Evolutionary conservation across 768 basidiomycete species (phyloP).

Genomic region (Leucocoprinus leucothites): DNA sequence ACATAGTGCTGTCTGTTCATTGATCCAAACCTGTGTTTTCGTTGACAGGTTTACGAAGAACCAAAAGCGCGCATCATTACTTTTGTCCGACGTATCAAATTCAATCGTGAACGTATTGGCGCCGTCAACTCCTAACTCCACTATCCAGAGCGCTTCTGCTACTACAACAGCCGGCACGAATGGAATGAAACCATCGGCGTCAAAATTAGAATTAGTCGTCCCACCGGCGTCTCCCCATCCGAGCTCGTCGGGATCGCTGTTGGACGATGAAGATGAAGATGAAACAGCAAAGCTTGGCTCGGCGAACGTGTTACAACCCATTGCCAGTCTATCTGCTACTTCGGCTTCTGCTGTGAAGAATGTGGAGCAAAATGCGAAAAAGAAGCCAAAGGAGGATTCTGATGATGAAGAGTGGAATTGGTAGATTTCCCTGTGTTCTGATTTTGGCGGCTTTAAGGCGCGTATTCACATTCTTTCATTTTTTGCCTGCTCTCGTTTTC

Average conservation of each 20-base stretch:
- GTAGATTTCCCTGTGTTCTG: conserved; percentile 17
- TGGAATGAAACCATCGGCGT: background rate
- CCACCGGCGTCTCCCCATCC: conserved; percentile 13
- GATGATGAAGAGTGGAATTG: conserved; percentile 65
- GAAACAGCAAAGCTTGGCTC: conserved; percentile 20
- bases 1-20: background rate
- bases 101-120: conserved; percentile 47
- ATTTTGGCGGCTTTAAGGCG: background rate
- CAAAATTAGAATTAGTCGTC: conserved; percentile 2
- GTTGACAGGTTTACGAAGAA: conserved; percentile 55
- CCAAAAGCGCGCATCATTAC: conserved; percentile 65
- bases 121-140: conserved; percentile 13
- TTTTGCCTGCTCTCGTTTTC: no score
- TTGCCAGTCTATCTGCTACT: conserved; percentile 8
- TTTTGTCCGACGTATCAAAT: conserved; percentile 64
- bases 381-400: conserved; percentile 20
- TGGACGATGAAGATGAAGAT: conserved; percentile 21
- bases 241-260: conserved; percentile 19
- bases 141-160: background rate
- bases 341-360: no score
- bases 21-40: background rate
- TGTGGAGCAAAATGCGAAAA: background rate
- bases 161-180: background rate
- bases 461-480: no score
- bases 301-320: conserved; percentile 19